phyloP scores from a whole-genome alignment of 352 stramenopile genomes.

The Globisporangium emineosum region DNA sequence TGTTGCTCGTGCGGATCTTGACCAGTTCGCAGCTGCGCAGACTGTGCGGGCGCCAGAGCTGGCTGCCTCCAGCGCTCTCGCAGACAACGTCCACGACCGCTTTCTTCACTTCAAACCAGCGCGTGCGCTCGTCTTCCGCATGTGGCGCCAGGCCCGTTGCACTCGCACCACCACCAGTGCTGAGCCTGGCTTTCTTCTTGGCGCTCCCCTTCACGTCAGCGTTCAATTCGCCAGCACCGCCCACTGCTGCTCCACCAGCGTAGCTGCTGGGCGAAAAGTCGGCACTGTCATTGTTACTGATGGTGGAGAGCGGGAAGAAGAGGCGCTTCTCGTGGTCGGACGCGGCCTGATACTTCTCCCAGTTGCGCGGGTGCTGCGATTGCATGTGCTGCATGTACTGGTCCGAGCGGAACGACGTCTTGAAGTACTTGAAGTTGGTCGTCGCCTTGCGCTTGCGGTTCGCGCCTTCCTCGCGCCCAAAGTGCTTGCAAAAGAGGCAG shows the following conservation, averaged over 20 bases:
- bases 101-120: slow-evolving; percentile 16
- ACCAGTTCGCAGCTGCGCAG: slow-evolving; percentile 10
- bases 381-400: slow-evolving; percentile 71
- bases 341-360: slow-evolving; percentile 41
- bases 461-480: slow-evolving; percentile 51
- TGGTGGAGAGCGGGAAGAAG: slow-evolving; percentile 38
- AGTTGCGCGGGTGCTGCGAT: slow-evolving; percentile 48
- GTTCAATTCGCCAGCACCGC: neutral
- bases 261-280: neutral
- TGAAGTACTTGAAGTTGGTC: slow-evolving; percentile 70
- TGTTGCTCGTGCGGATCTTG: neutral
- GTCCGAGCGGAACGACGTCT: slow-evolving; percentile 58
- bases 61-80: neutral
- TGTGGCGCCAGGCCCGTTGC: no score
- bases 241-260: neutral
- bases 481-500: slow-evolving; percentile 66
- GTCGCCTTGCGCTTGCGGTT: slow-evolving; percentile 53
- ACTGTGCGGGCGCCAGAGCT: slow-evolving; percentile 10
- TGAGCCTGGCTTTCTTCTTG: slow-evolving; percentile 2
- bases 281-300: neutral
- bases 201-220: neutral
- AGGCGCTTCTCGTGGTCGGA: slow-evolving; percentile 37
- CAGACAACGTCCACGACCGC: slow-evolving; percentile 13
- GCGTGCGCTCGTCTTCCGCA: neutral
- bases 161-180: neutral